Percentiles rank a stretch among this genome's conserved stretches.
phyloP scores from a whole-genome alignment of 140 eudicot genomes.

The Anethum foeniculum region DNA sequence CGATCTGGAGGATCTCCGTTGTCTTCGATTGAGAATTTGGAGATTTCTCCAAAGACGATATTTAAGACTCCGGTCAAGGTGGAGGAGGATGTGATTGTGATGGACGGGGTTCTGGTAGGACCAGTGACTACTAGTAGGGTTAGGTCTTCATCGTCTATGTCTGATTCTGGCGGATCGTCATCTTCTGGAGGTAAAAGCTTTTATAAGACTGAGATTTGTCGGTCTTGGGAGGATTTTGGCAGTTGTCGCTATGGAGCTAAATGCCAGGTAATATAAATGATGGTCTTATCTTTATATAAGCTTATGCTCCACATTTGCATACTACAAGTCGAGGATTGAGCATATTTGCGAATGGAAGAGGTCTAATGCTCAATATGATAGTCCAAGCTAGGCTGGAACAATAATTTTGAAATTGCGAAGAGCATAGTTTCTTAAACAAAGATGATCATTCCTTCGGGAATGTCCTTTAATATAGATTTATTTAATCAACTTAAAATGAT shows the following conservation, averaged over 20 bases:
- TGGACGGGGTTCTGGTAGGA: conserved; percentile 11
- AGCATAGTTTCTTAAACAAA: neutral
- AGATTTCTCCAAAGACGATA: neutral
- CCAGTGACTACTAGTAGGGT: conserved; percentile 11
- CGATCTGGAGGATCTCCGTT: conserved; percentile 14
- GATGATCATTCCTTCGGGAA: neutral
- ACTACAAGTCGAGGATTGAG: neutral
- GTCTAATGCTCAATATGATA: neutral
- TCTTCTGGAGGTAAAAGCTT: conserved; percentile 27
- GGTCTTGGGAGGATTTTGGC: conserved; percentile 44
- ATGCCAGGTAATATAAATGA: conserved; percentile 40
- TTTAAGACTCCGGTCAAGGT: conserved; percentile 9
- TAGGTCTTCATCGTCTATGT: conserved; percentile 28
- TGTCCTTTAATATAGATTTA: neutral
- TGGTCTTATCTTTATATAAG: neutral
- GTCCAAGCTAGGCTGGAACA: neutral
- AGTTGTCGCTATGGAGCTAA: conserved; percentile 42
- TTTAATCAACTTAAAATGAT: neutral
- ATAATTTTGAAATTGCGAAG: neutral
- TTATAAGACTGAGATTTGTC: conserved; percentile 37
- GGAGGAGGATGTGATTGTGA: conserved; percentile 19
- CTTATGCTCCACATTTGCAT: neutral
- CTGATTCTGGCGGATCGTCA: conserved; percentile 35
- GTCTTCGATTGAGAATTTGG: conserved; percentile 8
- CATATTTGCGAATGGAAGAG: neutral